Evolutionary conservation across 2,329 filamentous ascomycete genomes (phyloP), one percentile per base, ranked within the genome.

Genomic region (Neophaeococcomyces aloes): DNA sequence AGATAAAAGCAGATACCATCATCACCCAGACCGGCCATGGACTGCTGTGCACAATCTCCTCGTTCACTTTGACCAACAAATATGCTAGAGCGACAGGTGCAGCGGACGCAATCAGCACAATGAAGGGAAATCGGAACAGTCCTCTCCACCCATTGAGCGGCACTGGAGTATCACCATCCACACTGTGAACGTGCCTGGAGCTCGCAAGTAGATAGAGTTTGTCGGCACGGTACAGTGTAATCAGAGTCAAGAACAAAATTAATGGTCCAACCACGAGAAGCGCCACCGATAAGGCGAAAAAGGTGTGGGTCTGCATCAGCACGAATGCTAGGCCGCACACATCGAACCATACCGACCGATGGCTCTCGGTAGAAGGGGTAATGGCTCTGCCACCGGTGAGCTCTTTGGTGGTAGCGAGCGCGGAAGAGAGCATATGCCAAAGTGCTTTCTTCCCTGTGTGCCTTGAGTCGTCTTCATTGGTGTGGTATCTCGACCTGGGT

Each of bases 401-500:
- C 1, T 71, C 71, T 55, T 81, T 72, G 17, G 85, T 78, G 0
- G 88, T 91, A 5, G 79, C 76, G 18, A 95, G 65, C 4, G 87
- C 79, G 11, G 81, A 81, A 29, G 86, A 93, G 29, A 98, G 71
- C 91, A 98, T 96, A 61, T 96, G 88, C 88, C 88, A 96, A 15
- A 96, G 64, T 2, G 76, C 79, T 39, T 74, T 68, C 46, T 61
- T 59, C 44, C 63, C 71, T 1, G 87, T 83, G 62, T 95, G 86
- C 30, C 76, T 77, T 2, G 80, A 72, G 58, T 94, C 86, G 59
- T 98, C 91, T 57, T 94, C 79, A 48, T 86, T 75, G 0, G 89
- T 96, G 59, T 98, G 91, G 57, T 98, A 98, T 45, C 85, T 72
- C 15, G 86, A 76, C 41, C 91, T 75, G 1, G 89, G 89, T 52